Evolutionary conservation across 805 yeast species (phyloP), one percentile per base, ranked within the genome.

Genomic region (Myxozyma nipponensis): DNA sequence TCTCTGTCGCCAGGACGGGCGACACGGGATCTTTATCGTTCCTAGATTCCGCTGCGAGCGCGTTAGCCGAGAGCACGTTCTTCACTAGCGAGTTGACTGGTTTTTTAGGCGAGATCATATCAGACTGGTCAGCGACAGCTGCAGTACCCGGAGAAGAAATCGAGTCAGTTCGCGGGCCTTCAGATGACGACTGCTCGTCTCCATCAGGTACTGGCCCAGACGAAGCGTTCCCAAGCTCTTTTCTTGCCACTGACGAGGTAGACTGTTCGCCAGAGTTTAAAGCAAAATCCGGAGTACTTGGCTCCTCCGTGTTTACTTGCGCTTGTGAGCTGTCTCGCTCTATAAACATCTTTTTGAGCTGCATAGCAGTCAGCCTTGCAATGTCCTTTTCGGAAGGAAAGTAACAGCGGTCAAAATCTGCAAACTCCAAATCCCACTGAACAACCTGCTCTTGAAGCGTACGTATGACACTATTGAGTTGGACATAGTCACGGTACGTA

Each of bases 321-420:
- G 40, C 52, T 42, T 34, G 48, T 50, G 56, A 57, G 35, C 46
- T 51, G 26, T 54, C 54, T 23, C 47, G 26, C 48, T 82, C 89
- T 61, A 78, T 68, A 58, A 91, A 82, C 43, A 90, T 74, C 58
- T 83, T 84, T 53, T 82, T 80, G 61, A 91, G 71, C 63, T 91
- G 98, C 60, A 83, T 83, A 3, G 95, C 85, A 1, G 98, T 90
- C 39, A 93, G 86, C 56, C 87, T 76, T 3, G 95, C 82, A 58
- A 93, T 86, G 74, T 93, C 98, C 62, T 83, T 86, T 66, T 93
- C 98, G 6, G 95, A 81, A 1, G 98, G 98, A 52, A 91, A 75
- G 63, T 77, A 93, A 19, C 75, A 75, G 39, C 76, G 76, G 52
- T 86, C 97, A 69, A 93, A 91, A 5, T 79, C 84, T 34, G 79